Evolutionary conservation across 495 filamentous ascomycete species (phyloP).

Genomic region (Aspergillus saccharolyticus): DNA sequence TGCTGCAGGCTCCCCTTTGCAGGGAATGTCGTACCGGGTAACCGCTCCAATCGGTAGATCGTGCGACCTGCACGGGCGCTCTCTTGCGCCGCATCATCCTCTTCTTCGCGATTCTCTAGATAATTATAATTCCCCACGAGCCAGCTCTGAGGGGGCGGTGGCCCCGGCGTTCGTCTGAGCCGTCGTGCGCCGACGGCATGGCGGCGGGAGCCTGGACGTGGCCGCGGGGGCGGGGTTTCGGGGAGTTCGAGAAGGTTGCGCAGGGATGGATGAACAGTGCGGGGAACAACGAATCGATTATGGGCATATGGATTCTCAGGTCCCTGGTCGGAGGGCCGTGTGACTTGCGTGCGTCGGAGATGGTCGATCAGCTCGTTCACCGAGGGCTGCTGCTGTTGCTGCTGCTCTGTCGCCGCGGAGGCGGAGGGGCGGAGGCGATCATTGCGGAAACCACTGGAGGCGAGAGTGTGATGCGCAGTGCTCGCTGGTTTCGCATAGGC

Average conservation of each 20-base stretch:
- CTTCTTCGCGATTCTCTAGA: neutral
- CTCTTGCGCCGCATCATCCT: slow-evolving; percentile 3
- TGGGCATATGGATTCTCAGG: slow-evolving; percentile 11
- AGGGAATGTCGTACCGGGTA: slow-evolving; percentile 45
- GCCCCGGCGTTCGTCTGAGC: slow-evolving; percentile 51
- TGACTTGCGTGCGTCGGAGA: slow-evolving; percentile 42
- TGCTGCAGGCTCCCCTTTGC: slow-evolving; percentile 50
- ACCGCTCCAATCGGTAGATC: slow-evolving; percentile 33
- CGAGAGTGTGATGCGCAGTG: slow-evolving; percentile 38
- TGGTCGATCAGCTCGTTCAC: slow-evolving; percentile 48
- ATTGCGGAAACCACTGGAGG: slow-evolving; percentile 26
- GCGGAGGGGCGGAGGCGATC: slow-evolving; percentile 21
- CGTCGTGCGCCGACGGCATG: slow-evolving; percentile 35
- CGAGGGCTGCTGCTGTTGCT: slow-evolving; percentile 18
- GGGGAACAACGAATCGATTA: slow-evolving; percentile 20
- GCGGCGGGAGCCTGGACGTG: slow-evolving; percentile 48
- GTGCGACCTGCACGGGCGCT: slow-evolving; percentile 14
- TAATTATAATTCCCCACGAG: slow-evolving; percentile 26
- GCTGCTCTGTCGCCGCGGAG: slow-evolving; percentile 18
- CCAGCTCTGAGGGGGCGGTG: slow-evolving; percentile 71
- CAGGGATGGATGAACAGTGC: slow-evolving; percentile 51
- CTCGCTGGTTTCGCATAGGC: slow-evolving; percentile 31
- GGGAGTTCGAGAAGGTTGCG: slow-evolving; percentile 62
- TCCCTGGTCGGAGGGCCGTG: slow-evolving; percentile 15
- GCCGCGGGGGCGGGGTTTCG: slow-evolving; percentile 61